Percentiles rank a stretch among this genome's conserved stretches.
These are phyloP conservation scores for Diaporthe caulivora DNA, from an alignment of 2,329 filamentous ascomycete genomes.

Conservation along the genomic window DNA sequence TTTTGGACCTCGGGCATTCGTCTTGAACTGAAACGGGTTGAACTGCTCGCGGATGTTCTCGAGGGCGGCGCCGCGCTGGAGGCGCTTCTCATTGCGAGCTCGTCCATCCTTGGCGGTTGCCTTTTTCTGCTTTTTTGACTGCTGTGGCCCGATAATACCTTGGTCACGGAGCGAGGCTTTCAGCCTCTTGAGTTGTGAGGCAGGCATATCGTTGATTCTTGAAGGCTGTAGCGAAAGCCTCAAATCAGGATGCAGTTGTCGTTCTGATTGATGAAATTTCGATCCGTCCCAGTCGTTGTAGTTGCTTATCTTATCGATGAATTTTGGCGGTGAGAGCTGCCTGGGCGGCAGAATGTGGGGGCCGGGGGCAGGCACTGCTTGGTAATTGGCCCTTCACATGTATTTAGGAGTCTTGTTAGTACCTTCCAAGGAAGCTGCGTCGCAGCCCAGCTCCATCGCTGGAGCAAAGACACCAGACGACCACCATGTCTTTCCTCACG, in stretches of 20 bases:
- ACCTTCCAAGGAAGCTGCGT: constrained; percentile 13
- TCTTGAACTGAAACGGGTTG: constrained; percentile 97
- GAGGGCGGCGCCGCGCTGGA: constrained; percentile 82
- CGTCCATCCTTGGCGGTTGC: constrained; percentile 76
- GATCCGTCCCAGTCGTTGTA: neutral
- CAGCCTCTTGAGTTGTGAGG: constrained; percentile 95
- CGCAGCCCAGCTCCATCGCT: constrained; percentile 29
- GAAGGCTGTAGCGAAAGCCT: neutral
- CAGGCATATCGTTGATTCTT: constrained; percentile 74
- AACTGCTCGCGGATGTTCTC: constrained; percentile 93
- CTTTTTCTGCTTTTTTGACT: constrained; percentile 95
- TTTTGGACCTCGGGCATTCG: constrained; percentile 81
- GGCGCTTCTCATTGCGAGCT: constrained; percentile 76
- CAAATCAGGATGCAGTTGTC: neutral
- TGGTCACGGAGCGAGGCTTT: constrained; percentile 92
- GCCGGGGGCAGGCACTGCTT: neutral
- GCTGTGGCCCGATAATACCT: constrained; percentile 89
- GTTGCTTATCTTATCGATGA: constrained; percentile 49
- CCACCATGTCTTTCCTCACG: constrained; percentile 47
- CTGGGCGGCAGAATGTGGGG: constrained; percentile 43
- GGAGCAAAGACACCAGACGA: constrained; percentile 23
- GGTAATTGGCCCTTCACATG: neutral
- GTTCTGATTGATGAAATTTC: constrained; percentile 14
- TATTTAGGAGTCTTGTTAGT: neutral
- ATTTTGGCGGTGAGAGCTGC: constrained; percentile 44